A percentile compares a stretch with the other conserved stretches of the same genome.
These are phyloP conservation scores for Nematocida sp. DNA, from an alignment of 371 early-diverging fungal genomes.

Conservation along the genomic window DNA sequence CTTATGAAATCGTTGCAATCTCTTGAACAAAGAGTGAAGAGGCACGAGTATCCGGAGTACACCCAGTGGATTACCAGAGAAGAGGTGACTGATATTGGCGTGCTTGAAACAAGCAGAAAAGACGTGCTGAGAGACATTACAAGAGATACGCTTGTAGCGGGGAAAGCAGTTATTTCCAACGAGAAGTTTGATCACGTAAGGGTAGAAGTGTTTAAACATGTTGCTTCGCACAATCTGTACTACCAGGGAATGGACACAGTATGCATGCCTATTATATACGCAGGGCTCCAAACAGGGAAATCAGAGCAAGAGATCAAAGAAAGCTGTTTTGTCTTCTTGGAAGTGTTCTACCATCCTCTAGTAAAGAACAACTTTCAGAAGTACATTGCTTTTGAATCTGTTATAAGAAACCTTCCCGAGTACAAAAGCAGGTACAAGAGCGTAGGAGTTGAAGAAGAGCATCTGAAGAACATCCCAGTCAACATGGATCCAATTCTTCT, in stretches of 20 bases:
- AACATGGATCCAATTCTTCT: background rate
- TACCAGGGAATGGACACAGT: slow-evolving; percentile 17
- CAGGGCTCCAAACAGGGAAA: background rate
- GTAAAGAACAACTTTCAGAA: background rate
- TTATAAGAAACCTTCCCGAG: slow-evolving; percentile 1
- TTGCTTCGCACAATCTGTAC: too few species aligned
- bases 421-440: background rate
- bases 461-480: background rate
- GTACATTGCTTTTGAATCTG: background rate
- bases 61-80: too few species aligned
- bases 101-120: too few species aligned
- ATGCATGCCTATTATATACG: slow-evolving; percentile 27
- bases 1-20: too few species aligned
- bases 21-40: too few species aligned
- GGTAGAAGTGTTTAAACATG: too few species aligned
- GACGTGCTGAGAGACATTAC: too few species aligned
- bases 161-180: too few species aligned
- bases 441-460: background rate
- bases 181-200: too few species aligned
- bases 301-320: background rate
- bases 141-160: too few species aligned
- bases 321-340: background rate
- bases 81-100: too few species aligned
- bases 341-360: background rate
- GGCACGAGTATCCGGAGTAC: too few species aligned